Conservation (phyloP, 129 eudicot genomes). For the Saussurea involucrata region DNA sequence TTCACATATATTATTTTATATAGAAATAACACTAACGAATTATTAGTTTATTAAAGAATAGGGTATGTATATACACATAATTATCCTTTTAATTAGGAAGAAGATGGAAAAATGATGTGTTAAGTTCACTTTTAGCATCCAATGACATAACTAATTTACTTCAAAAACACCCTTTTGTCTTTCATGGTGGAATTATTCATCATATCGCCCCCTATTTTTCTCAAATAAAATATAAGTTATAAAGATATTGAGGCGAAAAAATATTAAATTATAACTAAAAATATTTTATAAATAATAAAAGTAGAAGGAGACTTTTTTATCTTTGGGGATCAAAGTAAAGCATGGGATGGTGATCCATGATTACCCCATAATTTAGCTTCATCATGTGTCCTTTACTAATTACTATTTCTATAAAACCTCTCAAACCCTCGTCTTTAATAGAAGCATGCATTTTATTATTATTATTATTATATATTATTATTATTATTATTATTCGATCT, state of each 20-base stretch:
- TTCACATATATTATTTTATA: no score
- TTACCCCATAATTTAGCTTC: slow-evolving; percentile 34
- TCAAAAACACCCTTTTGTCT: slow-evolving; percentile 14
- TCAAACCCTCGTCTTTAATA: no score
- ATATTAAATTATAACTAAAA: neutral
- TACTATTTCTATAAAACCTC: neutral
- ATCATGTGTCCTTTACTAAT: neutral
- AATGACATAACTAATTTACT: slow-evolving; percentile 26
- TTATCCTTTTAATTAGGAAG: slow-evolving; percentile 11
- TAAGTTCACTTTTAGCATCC: slow-evolving; percentile 35
- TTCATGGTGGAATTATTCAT: slow-evolving; percentile 34
- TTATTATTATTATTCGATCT: no score
- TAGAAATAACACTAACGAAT: no score
- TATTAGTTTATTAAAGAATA: no score
- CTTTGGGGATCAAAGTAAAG: slow-evolving; percentile 17
- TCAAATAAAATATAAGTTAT: neutral
- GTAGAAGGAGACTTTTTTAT: slow-evolving; percentile 14
- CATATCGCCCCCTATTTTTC: slow-evolving; percentile 27
- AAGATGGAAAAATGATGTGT: slow-evolving; percentile 44
- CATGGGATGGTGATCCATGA: slow-evolving; percentile 20
- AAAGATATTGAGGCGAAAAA: neutral
- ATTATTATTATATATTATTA: no score
- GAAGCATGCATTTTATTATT: no score
- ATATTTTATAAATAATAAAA: neutral
- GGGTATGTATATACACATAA: neutral